Conservation (phyloP, 805 yeast species). For the Candida saitoana region DNA sequence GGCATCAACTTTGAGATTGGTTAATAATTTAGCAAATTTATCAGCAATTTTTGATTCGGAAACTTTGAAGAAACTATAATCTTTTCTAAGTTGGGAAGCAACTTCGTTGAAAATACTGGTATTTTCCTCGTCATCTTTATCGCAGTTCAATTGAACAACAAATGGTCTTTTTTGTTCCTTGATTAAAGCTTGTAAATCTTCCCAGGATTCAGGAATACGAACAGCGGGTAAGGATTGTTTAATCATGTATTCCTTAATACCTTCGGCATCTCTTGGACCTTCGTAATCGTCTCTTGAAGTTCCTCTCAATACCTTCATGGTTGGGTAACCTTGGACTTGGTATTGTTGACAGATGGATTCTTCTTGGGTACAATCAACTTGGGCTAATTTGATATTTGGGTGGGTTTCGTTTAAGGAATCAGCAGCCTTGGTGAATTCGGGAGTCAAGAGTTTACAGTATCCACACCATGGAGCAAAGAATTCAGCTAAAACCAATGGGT, state of each 20-base stretch:
- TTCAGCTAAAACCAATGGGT: conserved; percentile 80
- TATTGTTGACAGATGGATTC: conserved; percentile 63
- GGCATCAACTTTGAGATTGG: conserved; percentile 19
- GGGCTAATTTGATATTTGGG: conserved; percentile 69
- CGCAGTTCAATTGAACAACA: conserved; percentile 49
- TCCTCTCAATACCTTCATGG: conserved; percentile 68
- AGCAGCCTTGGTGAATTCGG: conserved; percentile 74
- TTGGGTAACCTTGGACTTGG: conserved; percentile 79
- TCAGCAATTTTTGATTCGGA: conserved; percentile 36
- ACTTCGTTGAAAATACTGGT: conserved; percentile 58
- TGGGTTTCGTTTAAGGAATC: conserved; percentile 47
- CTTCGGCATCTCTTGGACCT: conserved; percentile 80
- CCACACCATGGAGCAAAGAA: conserved; percentile 99
- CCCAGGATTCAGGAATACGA: conserved; percentile 38
- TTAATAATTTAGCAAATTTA: conserved; percentile 32
- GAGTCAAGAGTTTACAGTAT: conserved; percentile 85
- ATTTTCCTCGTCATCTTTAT: conserved; percentile 19
- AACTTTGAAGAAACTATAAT: conserved; percentile 51
- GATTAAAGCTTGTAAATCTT: conserved; percentile 48
- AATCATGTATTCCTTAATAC: conserved; percentile 74
- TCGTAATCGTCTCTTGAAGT: conserved; percentile 57
- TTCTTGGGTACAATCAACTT: conserved; percentile 80
- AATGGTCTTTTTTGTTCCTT: conserved; percentile 48
- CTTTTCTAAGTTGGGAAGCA: conserved; percentile 65
- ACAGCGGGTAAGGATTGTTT: conserved; percentile 77